Percentiles rank a stretch among this genome's conserved stretches.
Conservation (phyloP, 345 rosid species). For the Citrus medica region DNA sequence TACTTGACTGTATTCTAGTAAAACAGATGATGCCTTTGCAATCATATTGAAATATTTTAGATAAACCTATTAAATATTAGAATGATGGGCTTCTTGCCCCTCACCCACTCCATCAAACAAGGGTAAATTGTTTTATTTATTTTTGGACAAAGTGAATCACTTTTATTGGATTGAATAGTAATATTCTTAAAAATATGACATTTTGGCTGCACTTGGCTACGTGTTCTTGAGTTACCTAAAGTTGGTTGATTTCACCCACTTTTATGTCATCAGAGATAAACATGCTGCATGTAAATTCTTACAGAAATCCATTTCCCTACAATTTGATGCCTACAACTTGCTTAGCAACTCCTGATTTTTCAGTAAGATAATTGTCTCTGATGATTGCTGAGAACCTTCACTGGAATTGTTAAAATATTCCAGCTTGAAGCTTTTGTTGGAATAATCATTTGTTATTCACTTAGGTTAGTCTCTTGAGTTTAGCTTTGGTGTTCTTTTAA, state of each 20-base stretch:
- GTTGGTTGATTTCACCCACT: not conserved
- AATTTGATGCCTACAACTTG: not conserved
- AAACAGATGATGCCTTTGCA: not conserved
- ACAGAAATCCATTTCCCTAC: not conserved
- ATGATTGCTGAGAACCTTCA: not conserved
- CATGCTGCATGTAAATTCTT: conserved; percentile 3
- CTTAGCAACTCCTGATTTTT: not conserved
- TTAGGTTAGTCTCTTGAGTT: conserved; percentile 11
- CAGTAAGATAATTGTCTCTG: not conserved
- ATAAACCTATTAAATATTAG: not conserved
- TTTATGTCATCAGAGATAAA: not conserved
- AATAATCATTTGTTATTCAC: conserved; percentile 4
- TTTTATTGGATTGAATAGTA: not conserved
- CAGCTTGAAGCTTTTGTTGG: not conserved
- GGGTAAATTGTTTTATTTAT: not conserved
- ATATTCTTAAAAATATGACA: not conserved
- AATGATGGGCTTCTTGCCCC: not conserved
- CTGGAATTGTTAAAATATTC: not conserved
- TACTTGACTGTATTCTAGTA: not conserved
- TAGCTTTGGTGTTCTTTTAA: not conserved
- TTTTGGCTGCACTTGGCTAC: not conserved
- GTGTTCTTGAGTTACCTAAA: not conserved
- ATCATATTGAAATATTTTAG: not conserved
- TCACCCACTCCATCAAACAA: not conserved
- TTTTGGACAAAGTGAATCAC: not conserved